Evolutionary conservation across 2,329 filamentous ascomycete species (phyloP).

Genomic region (Calonectria pseudoreteaudii): DNA sequence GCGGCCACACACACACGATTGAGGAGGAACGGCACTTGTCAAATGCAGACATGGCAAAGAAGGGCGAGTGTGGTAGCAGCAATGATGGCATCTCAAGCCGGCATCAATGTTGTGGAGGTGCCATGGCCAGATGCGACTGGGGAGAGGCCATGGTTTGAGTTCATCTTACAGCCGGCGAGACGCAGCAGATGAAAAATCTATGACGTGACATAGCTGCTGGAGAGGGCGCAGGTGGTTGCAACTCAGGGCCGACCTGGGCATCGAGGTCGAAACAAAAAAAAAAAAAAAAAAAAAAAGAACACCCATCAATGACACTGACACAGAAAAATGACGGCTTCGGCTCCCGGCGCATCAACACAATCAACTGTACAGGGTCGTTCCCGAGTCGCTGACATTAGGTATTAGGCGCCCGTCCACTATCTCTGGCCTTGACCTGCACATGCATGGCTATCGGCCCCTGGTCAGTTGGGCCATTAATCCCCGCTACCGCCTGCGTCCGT

Average conservation of each 20-base stretch:
- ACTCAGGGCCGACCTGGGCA: not conserved
- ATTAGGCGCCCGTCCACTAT: not conserved
- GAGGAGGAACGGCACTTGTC: not conserved
- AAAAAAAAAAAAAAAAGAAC: not conserved
- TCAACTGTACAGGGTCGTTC: slow-evolving; percentile 1
- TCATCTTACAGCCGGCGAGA: not conserved
- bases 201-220: slow-evolving; percentile 3
- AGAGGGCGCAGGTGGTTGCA: not conserved
- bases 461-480: slow-evolving; percentile 11
- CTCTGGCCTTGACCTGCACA: not conserved
- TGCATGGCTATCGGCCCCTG: not conserved
- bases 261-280: not conserved
- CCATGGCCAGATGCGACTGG: not conserved
- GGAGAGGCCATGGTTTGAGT: not conserved
- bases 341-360: not conserved
- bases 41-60: not conserved
- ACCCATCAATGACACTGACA: not conserved
- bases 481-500: slow-evolving; percentile 3
- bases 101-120: not conserved
- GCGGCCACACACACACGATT: not conserved
- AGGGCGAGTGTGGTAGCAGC: not conserved
- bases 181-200: not conserved
- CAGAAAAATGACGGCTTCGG: not conserved
- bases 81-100: not conserved
- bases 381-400: not conserved